These are phyloP conservation scores for Trichoderma sp. DNA, from an alignment of 2,329 filamentous ascomycete species.

Conservation along the genomic window DNA sequence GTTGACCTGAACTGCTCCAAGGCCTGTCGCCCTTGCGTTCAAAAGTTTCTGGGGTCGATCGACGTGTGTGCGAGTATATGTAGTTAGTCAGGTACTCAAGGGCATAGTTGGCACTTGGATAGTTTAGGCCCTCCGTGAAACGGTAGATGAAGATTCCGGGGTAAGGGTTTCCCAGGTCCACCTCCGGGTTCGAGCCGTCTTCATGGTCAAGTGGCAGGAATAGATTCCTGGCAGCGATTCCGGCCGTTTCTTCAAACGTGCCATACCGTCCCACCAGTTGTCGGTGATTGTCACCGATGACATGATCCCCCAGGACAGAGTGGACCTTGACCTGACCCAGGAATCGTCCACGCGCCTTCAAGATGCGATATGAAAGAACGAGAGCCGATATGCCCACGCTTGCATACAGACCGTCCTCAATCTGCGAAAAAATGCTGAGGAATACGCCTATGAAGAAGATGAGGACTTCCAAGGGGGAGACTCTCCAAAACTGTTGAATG, in stretches of 20 bases:
- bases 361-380: conserved; percentile 78
- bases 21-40: conserved; percentile 73
- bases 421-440: conserved; percentile 82
- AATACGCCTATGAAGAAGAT: conserved; percentile 94
- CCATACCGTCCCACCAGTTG: conserved; percentile 57
- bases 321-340: conserved; percentile 70
- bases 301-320: conserved; percentile 76
- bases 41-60: conserved; percentile 72
- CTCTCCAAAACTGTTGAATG: conserved; percentile 92
- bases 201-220: conserved; percentile 84
- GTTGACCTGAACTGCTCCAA: conserved; percentile 89
- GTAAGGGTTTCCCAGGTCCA: conserved; percentile 78
- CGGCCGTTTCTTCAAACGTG: conserved; percentile 49
- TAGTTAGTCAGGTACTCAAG: conserved; percentile 74
- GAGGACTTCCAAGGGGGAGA: conserved; percentile 84
- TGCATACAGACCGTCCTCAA: conserved; percentile 90
- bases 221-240: conserved; percentile 67
- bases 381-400: conserved; percentile 78
- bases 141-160: conserved; percentile 96
- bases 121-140: conserved; percentile 93
- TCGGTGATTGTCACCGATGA: conserved; percentile 63
- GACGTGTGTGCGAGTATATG: conserved; percentile 71
- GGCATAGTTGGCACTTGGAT: conserved; percentile 88
- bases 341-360: conserved; percentile 81
- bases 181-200: conserved; percentile 87